Conservation (phyloP, 2,329 filamentous ascomycete species). For the Phialophora verrucosa region DNA sequence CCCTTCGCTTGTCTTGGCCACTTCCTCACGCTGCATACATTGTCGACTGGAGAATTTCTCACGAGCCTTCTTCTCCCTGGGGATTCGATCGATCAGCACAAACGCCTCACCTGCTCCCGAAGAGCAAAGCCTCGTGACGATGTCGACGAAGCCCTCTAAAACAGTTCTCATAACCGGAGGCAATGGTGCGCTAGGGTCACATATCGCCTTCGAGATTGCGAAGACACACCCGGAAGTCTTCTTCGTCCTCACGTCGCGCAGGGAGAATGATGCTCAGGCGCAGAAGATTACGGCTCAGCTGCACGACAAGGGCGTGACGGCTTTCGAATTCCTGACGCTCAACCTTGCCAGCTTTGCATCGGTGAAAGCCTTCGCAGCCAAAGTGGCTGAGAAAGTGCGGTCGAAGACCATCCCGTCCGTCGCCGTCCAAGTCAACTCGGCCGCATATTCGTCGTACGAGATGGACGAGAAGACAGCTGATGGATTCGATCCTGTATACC, state of each 20-base stretch:
- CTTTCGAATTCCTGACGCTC: conserved; percentile 13
- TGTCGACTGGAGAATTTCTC: not conserved
- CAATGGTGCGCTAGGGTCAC: conserved; percentile 13
- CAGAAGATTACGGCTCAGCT: conserved; percentile 15
- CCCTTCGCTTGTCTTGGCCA: not conserved
- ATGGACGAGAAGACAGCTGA: conserved; percentile 11
- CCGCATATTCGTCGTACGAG: conserved; percentile 15
- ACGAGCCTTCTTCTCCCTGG: not conserved
- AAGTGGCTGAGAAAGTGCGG: conserved; percentile 14
- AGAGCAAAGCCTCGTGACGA: not conserved
- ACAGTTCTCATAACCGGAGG: conserved; percentile 19
- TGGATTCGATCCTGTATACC: conserved; percentile 12
- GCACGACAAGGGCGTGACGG: conserved; percentile 5
- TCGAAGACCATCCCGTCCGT: conserved; percentile 5
- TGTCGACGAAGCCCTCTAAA: conserved; percentile 13
- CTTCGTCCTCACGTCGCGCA: conserved; percentile 18
- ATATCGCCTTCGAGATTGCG: conserved; percentile 16
- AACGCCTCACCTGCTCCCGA: not conserved
- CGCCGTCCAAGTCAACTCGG: conserved; percentile 13
- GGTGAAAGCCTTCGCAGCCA: conserved; percentile 14
- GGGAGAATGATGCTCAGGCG: conserved; percentile 12
- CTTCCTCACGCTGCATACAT: not conserved
- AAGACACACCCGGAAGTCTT: conserved; percentile 19
- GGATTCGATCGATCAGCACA: not conserved
- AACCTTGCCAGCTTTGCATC: conserved; percentile 10